Evolutionary conservation across 2,329 filamentous ascomycete species (phyloP).

Genomic region (Nemania abortiva): DNA sequence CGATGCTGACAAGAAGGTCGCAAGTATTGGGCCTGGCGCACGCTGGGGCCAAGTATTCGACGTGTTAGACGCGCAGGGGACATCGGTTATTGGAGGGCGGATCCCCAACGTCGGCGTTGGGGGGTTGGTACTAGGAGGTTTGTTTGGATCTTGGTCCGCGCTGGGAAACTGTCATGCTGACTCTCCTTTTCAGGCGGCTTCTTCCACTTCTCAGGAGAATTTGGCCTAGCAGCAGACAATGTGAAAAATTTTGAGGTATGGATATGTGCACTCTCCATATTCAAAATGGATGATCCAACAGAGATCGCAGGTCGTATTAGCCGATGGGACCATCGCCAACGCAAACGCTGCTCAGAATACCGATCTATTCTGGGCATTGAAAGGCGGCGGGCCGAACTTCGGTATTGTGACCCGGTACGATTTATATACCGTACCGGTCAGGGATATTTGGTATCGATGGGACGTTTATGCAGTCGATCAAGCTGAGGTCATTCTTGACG

Average conservation of each 20-base stretch:
- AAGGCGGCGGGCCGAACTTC: conserved; percentile 1
- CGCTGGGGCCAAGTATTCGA: not conserved
- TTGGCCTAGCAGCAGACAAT: not conserved
- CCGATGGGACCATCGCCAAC: not conserved
- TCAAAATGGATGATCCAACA: not conserved
- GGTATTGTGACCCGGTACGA: not conserved
- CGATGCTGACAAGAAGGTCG: not conserved
- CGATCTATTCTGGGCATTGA: not conserved
- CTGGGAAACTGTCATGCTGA: not conserved
- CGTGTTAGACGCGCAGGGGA: not conserved
- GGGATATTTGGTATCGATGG: not conserved
- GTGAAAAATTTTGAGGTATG: not conserved
- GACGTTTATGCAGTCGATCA: not conserved
- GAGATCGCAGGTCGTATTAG: conserved; percentile 7
- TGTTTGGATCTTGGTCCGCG: not conserved
- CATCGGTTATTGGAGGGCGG: not conserved
- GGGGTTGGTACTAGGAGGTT: not conserved
- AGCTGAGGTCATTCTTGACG: not conserved
- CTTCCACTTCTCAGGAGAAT: conserved; percentile 4
- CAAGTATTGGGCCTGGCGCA: not conserved
- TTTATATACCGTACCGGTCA: not conserved
- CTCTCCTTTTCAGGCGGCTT: not conserved
- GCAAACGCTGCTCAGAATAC: not conserved
- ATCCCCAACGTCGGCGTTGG: not conserved
- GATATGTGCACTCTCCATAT: not conserved